Evolutionary conservation across 2,329 filamentous ascomycete genomes (phyloP), one percentile per base, ranked within the genome.

Genomic region (Diaporthe citri): DNA sequence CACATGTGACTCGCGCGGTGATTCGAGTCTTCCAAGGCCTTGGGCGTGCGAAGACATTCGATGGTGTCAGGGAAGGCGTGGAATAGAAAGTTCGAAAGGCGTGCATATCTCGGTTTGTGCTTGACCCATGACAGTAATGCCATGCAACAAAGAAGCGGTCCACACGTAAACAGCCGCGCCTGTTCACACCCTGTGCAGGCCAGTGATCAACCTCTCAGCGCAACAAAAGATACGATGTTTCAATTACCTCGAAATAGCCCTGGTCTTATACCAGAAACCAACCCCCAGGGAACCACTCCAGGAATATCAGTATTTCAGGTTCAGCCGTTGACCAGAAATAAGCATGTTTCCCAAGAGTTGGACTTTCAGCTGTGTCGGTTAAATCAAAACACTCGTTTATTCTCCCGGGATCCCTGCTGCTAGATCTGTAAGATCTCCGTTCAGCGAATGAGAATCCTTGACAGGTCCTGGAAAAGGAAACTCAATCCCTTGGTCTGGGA

Each of bases 401-500:
- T 52, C 17, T 66, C 62, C 46, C 43, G 62, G 46, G 22, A 67
- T 67, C 64, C 64, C 64, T 67, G 64, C 64, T 28, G 34, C 46
- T 25, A 67, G 64, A 67, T 67, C 64, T 67, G 28, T 52, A 20
- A 67, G 64, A 67, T 67, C 64, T 67, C 20, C 64, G 22, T 36
- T 31, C 64, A 39, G 64, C 64, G 64, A 67, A 67, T 67, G 46
- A 67, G 8, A 39, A 67, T 67, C 64, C 64, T 41, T 67, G 64
- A 52, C 46, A 52, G 64, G 64, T 39, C 46, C 64, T 67, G 46
- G 46, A 67, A 67, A 67, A 39, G 64, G 64, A 67, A 67, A 67
- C 31, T 67, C 64, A 52, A 39, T 52, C 46, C 64, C 64, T 67
- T 67, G 46, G 13, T 13, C 9, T 17, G 4, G 64, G 64, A 52